phyloP scores from a whole-genome alignment of 441 rosid species.

The Breynia disticha region DNA sequence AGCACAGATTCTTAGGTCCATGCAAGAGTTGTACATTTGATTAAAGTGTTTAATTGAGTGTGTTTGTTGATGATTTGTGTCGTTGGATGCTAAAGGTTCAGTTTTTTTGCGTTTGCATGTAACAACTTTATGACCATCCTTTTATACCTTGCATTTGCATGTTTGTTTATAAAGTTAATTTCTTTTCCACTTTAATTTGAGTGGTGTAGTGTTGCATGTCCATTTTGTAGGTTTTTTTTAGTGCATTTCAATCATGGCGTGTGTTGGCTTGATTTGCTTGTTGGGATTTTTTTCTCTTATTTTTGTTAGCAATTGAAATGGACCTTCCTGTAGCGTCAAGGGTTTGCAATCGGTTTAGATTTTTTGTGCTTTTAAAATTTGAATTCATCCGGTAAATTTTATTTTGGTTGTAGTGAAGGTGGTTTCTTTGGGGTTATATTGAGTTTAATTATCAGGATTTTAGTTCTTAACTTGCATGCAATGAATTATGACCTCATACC shows the following conservation, averaged over 20 bases:
- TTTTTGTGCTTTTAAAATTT: not conserved
- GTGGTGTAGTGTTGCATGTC: not conserved
- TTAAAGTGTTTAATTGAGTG: conserved; percentile 6
- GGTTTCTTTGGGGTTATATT: too few relatives aligned
- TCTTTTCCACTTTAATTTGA: not conserved
- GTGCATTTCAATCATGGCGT: conserved; percentile 10
- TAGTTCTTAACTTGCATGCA: not conserved
- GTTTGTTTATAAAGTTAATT: not conserved
- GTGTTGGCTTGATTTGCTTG: conserved; percentile 12
- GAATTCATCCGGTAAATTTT: not conserved
- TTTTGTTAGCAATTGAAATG: conserved; percentile 10
- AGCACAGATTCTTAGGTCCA: conserved; percentile 17
- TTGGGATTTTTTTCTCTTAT: conserved; percentile 2
- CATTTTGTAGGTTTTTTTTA: not conserved
- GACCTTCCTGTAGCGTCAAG: conserved; percentile 13
- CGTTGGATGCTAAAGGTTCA: conserved; percentile 11
- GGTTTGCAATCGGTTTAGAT: conserved; percentile 2
- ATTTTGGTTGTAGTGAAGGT: not conserved
- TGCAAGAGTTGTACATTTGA: conserved; percentile 14
- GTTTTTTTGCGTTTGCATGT: conserved; percentile 24
- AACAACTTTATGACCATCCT: conserved; percentile 3
- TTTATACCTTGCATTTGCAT: not conserved
- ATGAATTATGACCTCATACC: not conserved
- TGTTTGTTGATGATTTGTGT: conserved; percentile 10
- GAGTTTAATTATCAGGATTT: not conserved